Percentiles rank a stretch among this genome's conserved stretches.
phyloP scores from a whole-genome alignment of 2,329 filamentous ascomycete species.

The Purpureocillium lavendulum region DNA sequence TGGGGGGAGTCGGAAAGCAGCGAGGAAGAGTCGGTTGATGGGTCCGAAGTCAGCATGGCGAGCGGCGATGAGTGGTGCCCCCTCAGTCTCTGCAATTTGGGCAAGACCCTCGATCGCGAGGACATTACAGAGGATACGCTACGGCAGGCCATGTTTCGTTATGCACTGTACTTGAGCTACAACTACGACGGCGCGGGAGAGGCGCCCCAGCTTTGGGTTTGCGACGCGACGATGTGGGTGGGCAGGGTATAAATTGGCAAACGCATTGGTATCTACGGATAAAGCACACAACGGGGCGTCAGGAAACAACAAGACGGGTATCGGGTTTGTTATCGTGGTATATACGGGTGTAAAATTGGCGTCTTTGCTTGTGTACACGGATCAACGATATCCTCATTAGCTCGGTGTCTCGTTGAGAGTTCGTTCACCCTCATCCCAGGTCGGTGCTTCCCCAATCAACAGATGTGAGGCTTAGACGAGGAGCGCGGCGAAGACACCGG shows the following conservation, averaged over 20 bases:
- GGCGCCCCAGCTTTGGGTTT: slow-evolving; percentile 22
- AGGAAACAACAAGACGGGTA: not conserved
- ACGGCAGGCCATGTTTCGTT: slow-evolving; percentile 21
- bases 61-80: not conserved
- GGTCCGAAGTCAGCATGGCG: slow-evolving; percentile 3
- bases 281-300: no score
- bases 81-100: slow-evolving; percentile 10
- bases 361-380: no score
- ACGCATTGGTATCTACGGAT: no score
- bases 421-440: no score
- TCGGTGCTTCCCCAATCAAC: no score
- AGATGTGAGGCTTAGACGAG: slow-evolving; percentile 37
- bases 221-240: slow-evolving; percentile 13
- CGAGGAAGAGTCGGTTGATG: slow-evolving; percentile 5
- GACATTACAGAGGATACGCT: slow-evolving; percentile 15
- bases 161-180: slow-evolving; percentile 26
- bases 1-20: slow-evolving; percentile 4
- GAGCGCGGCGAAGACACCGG: slow-evolving; percentile 30
- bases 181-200: slow-evolving; percentile 13
- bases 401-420: no score
- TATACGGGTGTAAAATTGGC: no score
- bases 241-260: slow-evolving; percentile 4
- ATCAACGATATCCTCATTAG: no score
- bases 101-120: slow-evolving; percentile 10
- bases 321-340: not conserved